Evolutionary conservation across 1,284 basidiomycete genomes (phyloP).

Genomic region (Veloporphyrellus conicus): DNA sequence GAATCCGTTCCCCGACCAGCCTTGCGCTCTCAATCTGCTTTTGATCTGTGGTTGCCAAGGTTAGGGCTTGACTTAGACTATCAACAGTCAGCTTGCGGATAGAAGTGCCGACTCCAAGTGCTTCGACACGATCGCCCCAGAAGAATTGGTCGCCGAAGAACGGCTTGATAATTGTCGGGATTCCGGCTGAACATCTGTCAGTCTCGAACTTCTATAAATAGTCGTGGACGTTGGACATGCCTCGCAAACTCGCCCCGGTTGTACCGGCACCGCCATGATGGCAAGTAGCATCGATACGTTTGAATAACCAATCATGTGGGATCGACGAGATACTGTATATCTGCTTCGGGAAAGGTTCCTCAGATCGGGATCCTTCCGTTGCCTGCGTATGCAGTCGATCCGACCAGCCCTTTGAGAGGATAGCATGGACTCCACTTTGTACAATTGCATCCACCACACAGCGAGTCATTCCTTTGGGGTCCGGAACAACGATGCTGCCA

Average conservation of each 20-base stretch:
- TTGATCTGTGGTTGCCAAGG: slow-evolving; percentile 77
- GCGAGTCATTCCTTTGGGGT: slow-evolving; percentile 87
- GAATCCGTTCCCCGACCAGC: slow-evolving; percentile 78
- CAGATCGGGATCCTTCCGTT: slow-evolving; percentile 53
- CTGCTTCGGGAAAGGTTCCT: slow-evolving; percentile 68
- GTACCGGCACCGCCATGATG: slow-evolving; percentile 98
- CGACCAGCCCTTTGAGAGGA: slow-evolving; percentile 97
- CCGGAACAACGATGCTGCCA: slow-evolving; percentile 96
- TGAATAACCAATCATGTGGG: slow-evolving; percentile 97
- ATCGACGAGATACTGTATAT: slow-evolving; percentile 85
- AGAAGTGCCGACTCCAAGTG: slow-evolving; percentile 82
- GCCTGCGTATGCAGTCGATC: slow-evolving; percentile 78
- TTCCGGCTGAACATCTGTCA: slow-evolving; percentile 58
- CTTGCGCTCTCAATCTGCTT: slow-evolving; percentile 86
- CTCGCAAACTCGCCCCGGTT: slow-evolving; percentile 87
- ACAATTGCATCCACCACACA: slow-evolving; percentile 86
- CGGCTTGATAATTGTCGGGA: slow-evolving; percentile 93
- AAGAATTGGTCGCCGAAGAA: slow-evolving; percentile 99
- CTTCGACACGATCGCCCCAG: slow-evolving; percentile 93
- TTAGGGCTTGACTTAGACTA: slow-evolving; percentile 71
- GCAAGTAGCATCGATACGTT: slow-evolving; percentile 88
- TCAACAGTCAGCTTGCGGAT: slow-evolving; percentile 84
- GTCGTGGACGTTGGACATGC: slow-evolving; percentile 38
- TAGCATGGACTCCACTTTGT: slow-evolving; percentile 81
- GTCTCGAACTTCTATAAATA: background rate